Evolutionary conservation across 257 asterid genomes (phyloP), one percentile per base, ranked within the genome.

Genomic region (Solanum paucissectum): DNA sequence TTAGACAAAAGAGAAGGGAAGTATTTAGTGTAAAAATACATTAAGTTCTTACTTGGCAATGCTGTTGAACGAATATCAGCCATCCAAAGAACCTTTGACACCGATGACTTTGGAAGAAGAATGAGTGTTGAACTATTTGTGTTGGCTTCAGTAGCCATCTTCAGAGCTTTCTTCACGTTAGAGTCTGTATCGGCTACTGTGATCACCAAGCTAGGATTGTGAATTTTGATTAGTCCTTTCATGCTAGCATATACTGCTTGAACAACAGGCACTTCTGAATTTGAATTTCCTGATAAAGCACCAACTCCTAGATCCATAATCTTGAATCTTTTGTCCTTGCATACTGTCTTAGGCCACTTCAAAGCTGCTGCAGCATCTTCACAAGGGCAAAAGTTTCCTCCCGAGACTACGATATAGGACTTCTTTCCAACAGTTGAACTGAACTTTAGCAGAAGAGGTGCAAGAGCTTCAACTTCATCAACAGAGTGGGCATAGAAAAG

Each of bases 41-140:
- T 34, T 14, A 88, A 49, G 4, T 6, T 14, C 94, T 91, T 93
- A 96, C 99, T 92, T 52, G 98, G 99, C 90, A 97, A 91, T 0
- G 98, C 93, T 2, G 98, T 93, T 46, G 99, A 87, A 55, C 96
- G 96, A 66, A 97, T 94, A 90, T 97, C 99, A 18, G 99, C 92
- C 98, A 97, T 95, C 99, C 99, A 97, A 1, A 97, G 95, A 85
- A 92, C 98, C 89, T 90, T 93, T 2, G 98, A 34, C 52, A 97
- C 94, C 0, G 98, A 93, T 7, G 91, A 18, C 83, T 91, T 93
- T 0, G 99, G 99, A 10, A 97, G 83, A 83, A 95, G 94, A 29
- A 97, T 94, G 88, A 95, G 86, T 0, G 92, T 62, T 5, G 98
- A 87, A 23, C 90, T 88, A 21, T 91, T 93, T 2, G 55, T 27